Conservation (phyloP, 2,329 filamentous ascomycete genomes). For the Verruconis gallopava region DNA sequence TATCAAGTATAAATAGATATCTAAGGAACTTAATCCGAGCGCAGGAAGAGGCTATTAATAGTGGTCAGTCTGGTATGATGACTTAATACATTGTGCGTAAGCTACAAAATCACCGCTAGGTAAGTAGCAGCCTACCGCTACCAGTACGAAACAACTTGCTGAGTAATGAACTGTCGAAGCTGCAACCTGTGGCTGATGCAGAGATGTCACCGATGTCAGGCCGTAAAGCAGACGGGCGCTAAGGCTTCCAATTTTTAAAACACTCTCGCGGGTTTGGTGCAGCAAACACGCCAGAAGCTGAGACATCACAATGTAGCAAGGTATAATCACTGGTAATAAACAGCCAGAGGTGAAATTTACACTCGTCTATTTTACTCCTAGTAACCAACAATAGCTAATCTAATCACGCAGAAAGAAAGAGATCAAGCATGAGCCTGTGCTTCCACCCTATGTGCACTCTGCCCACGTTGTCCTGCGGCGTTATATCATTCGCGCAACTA, state of each 20-base stretch:
- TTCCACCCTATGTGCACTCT: not conserved
- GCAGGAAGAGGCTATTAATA: too few relatives aligned
- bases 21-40: too few relatives aligned
- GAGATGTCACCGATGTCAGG: not conserved
- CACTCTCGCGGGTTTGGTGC: not conserved
- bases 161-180: too few relatives aligned
- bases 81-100: too few relatives aligned
- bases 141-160: too few relatives aligned
- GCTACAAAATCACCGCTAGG: too few relatives aligned
- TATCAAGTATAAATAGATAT: too few relatives aligned
- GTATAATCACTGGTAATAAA: not conserved
- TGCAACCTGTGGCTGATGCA: not conserved
- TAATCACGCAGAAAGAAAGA: not conserved
- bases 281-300: not conserved
- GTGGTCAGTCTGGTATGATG: too few relatives aligned
- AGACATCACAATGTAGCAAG: not conserved
- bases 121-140: too few relatives aligned
- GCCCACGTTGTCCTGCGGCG: not conserved
- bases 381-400: not conserved
- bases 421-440: not conserved
- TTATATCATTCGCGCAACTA: conserved; percentile 2
- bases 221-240: not conserved
- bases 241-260: not conserved
- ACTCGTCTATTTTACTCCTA: not conserved
- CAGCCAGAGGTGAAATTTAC: not conserved